A percentile compares a stretch with the other conserved stretches of the same genome.
Conservation (phyloP, 2,329 filamentous ascomycete genomes). For the Lizonia empirigonia region DNA sequence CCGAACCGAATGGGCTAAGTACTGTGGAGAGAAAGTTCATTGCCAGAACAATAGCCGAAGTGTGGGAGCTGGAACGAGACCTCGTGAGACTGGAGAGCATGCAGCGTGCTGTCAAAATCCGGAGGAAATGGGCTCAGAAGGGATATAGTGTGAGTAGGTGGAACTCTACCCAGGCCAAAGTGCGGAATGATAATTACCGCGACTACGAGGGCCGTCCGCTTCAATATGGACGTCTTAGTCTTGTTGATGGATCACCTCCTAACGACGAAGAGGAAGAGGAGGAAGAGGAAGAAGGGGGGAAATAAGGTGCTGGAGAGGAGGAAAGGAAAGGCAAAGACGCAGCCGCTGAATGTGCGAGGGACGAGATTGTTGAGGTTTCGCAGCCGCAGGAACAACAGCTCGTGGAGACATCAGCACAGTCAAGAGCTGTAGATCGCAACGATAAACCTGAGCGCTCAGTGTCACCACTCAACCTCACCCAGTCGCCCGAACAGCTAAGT, state of each 20-base stretch:
- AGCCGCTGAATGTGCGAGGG: neutral
- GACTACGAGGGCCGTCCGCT: neutral
- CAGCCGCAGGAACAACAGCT: neutral
- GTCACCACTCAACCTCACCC: neutral
- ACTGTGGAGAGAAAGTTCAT: neutral
- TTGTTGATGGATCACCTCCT: too few species aligned
- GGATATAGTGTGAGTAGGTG: neutral
- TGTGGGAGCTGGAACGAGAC: constrained; percentile 4
- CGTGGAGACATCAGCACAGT: neutral
- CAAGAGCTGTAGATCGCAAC: neutral
- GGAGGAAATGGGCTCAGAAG: neutral
- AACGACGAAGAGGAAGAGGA: neutral
- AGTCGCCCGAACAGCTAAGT: neutral
- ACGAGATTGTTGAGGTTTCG: neutral
- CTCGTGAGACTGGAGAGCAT: neutral
- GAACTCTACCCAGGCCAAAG: neutral
- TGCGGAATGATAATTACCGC: neutral
- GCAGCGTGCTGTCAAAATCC: neutral
- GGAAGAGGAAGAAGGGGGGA: too few species aligned
- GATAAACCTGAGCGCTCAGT: neutral
- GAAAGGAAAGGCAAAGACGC: neutral
- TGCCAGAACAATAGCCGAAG: neutral
- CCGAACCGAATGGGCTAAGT: neutral
- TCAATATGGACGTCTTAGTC: neutral
- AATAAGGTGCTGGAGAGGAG: neutral